Base-by-base conservation (phyloP, 805 yeast genomes). In the Naumovozyma baii region DNA sequence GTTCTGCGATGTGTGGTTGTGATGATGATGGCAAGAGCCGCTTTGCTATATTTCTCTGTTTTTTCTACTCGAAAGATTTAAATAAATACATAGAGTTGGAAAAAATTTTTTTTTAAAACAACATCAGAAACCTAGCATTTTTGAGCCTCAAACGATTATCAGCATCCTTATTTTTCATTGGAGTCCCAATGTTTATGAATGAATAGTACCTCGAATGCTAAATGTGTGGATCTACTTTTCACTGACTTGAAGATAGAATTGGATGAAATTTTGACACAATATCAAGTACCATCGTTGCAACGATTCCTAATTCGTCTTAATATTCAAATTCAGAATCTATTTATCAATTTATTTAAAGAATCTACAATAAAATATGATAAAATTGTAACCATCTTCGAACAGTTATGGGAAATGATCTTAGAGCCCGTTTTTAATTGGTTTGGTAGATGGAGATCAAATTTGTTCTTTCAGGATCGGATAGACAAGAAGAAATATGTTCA, bases 401-500 rank as follows among this genome's bases (percentile, higher is more conserved):
- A 29, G 14, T n/a, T 29, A 39, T 36, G 39, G 39, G 10, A 8
- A 9, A 13, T 7, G 5, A 20, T 36, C 15, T 28, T 30, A 20
- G 18, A 30, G n/a, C 39, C 39, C 4, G 8, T 36, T 30, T 36
- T 30, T 13, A 12, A 17, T 30, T 36, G 39, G 39, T 36, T 36
- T 15, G 29, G 16, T 9, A 15, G 7, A 8, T 36, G 39, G 39
- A 36, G 18, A 15, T 16, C 18, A 7, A 16, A 31, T 26, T 36
- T 33, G 26, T 22, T 22, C 26, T 22, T 22, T 10, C 26, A 22
- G 10, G 26, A 10, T 7, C 7, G 10, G 26, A 22, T 22, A 22
- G 26, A 22, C 10, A 22, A 22, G 26, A 22, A 7, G n/a, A 40
- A 56, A 45, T 62, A 68, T 3, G 81, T 80, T 2, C 83, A 79